These are phyloP conservation scores for Scutellaria baicalensis DNA, from an alignment of 257 asterid genomes.

Conservation along the genomic window DNA sequence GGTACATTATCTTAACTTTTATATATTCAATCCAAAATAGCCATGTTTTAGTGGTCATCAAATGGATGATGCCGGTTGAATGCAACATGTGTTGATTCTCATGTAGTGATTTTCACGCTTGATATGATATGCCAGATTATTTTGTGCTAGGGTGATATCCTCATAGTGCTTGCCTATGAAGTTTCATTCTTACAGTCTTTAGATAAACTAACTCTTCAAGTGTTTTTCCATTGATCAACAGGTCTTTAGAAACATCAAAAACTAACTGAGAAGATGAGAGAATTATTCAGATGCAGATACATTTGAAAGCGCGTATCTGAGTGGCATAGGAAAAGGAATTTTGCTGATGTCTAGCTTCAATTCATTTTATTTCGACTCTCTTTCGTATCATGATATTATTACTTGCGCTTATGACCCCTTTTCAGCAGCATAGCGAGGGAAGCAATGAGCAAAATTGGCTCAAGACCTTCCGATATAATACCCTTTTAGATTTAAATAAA, in stretches of 20 bases:
- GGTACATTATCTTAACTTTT: background rate
- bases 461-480: background rate
- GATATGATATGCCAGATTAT: background rate
- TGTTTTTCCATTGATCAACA: constrained; percentile 4
- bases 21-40: background rate
- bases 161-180: background rate
- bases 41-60: background rate
- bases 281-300: background rate
- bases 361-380: background rate
- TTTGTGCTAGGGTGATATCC: background rate
- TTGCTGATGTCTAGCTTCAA: background rate
- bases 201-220: background rate
- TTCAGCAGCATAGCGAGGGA: background rate
- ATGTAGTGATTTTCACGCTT: background rate
- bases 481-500: background rate
- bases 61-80: background rate
- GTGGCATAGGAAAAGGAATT: background rate
- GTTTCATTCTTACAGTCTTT: background rate
- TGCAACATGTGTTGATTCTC: background rate
- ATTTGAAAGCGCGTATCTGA: background rate
- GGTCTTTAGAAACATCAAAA: background rate
- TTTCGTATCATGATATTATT: background rate
- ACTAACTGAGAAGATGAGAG: background rate
- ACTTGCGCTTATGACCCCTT: background rate
- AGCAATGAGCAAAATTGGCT: background rate